A percentile compares a stretch with the other conserved stretches of the same genome.
These are phyloP conservation scores for Diutina rugosa DNA, from an alignment of 1,139 yeast genomes.

Conservation along the genomic window DNA sequence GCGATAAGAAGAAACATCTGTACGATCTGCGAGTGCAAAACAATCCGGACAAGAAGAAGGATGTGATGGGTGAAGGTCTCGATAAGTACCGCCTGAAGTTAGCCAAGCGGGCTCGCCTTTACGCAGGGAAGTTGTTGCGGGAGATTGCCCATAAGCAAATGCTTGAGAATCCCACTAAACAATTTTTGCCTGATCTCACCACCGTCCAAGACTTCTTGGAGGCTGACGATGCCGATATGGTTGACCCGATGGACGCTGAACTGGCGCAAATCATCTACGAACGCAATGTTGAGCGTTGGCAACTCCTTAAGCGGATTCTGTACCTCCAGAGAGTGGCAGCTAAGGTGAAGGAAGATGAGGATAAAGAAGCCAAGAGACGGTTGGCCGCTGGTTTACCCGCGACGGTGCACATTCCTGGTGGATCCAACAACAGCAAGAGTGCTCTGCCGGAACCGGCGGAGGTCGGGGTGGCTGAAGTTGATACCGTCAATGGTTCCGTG, in stretches of 20 bases:
- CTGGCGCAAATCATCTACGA: conserved; percentile 27
- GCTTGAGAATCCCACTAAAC: conserved; percentile 16
- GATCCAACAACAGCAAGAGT: background rate
- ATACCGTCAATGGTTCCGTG: background rate
- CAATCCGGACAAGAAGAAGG: conserved; percentile 47
- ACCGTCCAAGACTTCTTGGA: conserved; percentile 44
- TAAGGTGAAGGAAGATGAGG: conserved; percentile 20
- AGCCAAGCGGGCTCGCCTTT: conserved; percentile 36
- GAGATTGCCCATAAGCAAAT: conserved; percentile 40
- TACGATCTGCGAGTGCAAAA: conserved; percentile 71
- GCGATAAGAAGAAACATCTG: conserved; percentile 73
- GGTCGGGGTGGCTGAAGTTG: conserved; percentile 4
- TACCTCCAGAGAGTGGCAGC: conserved; percentile 55
- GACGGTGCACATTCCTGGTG: background rate
- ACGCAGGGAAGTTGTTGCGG: conserved; percentile 39
- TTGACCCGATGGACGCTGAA: conserved; percentile 25
- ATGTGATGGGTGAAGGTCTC: conserved; percentile 64
- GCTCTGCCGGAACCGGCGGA: background rate
- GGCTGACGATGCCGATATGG: conserved; percentile 25
- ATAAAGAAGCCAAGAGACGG: conserved; percentile 21
- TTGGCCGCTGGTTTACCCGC: conserved; percentile 18
- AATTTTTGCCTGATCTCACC: conserved; percentile 44
- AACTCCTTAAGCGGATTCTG: conserved; percentile 52
- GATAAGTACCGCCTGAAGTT: conserved; percentile 43
- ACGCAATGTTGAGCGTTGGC: conserved; percentile 50